Evolutionary conservation across 805 yeast species (phyloP).

Genomic region (Yamadazyma sp.): DNA sequence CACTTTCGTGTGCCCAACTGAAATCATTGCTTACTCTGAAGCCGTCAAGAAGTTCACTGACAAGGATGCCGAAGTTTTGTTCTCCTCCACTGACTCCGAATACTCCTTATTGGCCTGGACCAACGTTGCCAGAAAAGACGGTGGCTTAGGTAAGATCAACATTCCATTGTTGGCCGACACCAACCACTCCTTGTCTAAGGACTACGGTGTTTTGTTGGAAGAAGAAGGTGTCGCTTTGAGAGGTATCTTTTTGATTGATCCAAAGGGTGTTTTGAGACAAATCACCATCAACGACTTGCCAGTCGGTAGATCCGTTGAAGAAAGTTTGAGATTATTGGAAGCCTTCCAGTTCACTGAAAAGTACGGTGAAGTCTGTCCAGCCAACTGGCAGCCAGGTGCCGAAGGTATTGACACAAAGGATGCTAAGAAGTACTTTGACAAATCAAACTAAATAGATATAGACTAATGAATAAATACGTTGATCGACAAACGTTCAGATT

Average conservation of each 20-base stretch:
- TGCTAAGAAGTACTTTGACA: slow-evolving; percentile 81
- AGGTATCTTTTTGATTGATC: slow-evolving; percentile 98
- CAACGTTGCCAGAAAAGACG: slow-evolving; percentile 91
- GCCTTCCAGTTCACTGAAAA: slow-evolving; percentile 99
- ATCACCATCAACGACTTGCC: slow-evolving; percentile 97
- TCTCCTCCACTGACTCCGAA: slow-evolving; percentile 98
- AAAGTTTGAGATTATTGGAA: slow-evolving; percentile 94
- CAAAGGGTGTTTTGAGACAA: slow-evolving; percentile 92
- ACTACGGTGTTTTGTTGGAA: slow-evolving; percentile 96
- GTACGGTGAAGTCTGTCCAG: slow-evolving; percentile 99
- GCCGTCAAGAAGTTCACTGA: slow-evolving; percentile 87
- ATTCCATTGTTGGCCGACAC: slow-evolving; percentile 96
- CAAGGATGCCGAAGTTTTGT: slow-evolving; percentile 83
- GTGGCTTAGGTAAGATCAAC: slow-evolving; percentile 95
- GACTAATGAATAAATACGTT: too few relatives aligned
- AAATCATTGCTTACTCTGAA: slow-evolving; percentile 97
- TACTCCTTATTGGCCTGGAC: slow-evolving; percentile 98
- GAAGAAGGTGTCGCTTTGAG: slow-evolving; percentile 97
- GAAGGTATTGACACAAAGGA: slow-evolving; percentile 80
- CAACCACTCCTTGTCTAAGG: slow-evolving; percentile 91
- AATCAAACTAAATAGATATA: slow-evolving; percentile 4
- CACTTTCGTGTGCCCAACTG: slow-evolving; percentile 99
- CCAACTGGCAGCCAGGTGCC: slow-evolving; percentile 92
- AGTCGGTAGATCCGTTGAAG: slow-evolving; percentile 98
- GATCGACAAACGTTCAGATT: too few relatives aligned